Percentiles rank a stretch among this genome's conserved stretches.
These are phyloP conservation scores for Eucalyptus pumila DNA, from an alignment of 345 rosid species.

Conservation along the genomic window DNA sequence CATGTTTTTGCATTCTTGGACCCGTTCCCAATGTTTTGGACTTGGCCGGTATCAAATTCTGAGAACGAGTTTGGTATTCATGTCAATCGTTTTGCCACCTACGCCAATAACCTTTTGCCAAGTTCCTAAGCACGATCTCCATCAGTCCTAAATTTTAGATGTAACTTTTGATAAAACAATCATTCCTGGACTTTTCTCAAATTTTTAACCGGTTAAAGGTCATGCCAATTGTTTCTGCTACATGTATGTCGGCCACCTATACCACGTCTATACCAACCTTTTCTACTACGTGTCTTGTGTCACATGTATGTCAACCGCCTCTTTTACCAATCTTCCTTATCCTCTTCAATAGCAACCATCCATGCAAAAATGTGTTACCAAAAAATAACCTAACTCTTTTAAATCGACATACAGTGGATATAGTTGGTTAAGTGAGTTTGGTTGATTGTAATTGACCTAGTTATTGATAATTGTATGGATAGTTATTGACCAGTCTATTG, in stretches of 20 bases:
- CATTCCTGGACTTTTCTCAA: neutral
- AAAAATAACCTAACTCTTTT: neutral
- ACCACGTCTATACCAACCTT: neutral
- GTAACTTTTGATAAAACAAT: neutral
- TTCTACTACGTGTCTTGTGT: neutral
- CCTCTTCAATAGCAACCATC: neutral
- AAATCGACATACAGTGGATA: accelerated
- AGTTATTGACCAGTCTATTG: neutral
- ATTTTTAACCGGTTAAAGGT: neutral
- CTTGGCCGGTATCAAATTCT: neutral
- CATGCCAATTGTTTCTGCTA: neutral
- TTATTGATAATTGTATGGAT: neutral
- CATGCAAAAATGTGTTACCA: neutral
- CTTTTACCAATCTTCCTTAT: neutral
- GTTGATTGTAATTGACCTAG: accelerated
- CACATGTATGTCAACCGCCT: neutral
- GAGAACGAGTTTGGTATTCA: neutral
- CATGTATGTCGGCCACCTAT: neutral
- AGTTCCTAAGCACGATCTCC: neutral
- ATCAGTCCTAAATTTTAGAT: neutral
- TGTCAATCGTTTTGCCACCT: neutral
- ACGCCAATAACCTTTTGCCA: neutral
- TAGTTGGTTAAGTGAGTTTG: neutral
- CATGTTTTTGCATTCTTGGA: neutral
- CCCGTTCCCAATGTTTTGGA: neutral